Evolutionary conservation across 371 early-diverging fungal species (phyloP).

Genomic region (Saksenaea oblongispora): DNA sequence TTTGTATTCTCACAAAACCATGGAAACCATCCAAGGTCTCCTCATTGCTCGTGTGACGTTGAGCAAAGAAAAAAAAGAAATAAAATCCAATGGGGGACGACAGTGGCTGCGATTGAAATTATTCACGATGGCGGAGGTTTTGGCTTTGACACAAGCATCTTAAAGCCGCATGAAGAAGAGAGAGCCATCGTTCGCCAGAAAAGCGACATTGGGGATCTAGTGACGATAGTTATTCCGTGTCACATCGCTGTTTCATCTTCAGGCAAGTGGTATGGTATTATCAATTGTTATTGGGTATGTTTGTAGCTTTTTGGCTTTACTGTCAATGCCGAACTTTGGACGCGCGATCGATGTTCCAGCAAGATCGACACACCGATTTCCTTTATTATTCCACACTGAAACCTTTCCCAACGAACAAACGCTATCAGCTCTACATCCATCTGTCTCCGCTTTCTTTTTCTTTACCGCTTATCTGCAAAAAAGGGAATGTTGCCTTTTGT

Average conservation of each 20-base stretch:
- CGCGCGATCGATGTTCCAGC: not conserved
- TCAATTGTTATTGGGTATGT: not conserved
- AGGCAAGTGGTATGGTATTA: not conserved
- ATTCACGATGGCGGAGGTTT: not conserved
- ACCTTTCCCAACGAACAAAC: too few relatives aligned
- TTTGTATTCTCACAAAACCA: not conserved
- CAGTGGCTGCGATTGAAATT: not conserved
- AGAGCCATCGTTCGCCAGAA: not conserved
- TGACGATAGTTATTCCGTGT: not conserved
- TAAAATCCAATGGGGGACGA: not conserved
- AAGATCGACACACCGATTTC: not conserved
- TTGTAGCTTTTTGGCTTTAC: not conserved
- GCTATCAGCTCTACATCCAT: too few relatives aligned
- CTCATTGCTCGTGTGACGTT: not conserved
- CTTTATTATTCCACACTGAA: not conserved
- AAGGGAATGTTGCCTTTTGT: not conserved
- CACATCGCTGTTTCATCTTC: constrained; percentile 1
- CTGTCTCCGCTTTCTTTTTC: constrained; percentile 1
- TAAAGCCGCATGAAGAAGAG: not conserved
- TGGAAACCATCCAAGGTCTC: not conserved
- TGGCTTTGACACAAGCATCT: not conserved
- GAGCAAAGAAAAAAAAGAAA: not conserved
- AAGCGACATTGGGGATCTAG: not conserved
- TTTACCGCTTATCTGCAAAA: not conserved
- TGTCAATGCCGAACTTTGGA: not conserved